Conservation (phyloP, 176 grass and related monocot species). For the Cocos nucifera region DNA sequence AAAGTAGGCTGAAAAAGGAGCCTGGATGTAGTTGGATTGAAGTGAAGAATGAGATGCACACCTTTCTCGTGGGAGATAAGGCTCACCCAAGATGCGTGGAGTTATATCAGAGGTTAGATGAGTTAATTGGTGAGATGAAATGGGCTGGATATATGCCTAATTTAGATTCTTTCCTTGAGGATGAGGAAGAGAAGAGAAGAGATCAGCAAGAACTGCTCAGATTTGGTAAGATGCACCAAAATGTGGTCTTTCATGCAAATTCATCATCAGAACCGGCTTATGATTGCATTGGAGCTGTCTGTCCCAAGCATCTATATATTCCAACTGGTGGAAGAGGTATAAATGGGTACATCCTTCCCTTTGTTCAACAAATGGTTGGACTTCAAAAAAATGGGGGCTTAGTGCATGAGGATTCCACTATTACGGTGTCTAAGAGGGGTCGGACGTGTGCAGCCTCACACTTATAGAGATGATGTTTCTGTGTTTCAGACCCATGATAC, state of each 20-base stretch:
- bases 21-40: constrained; percentile 92
- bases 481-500: no score
- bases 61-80: constrained; percentile 65
- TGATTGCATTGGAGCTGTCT: no score
- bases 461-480: no score
- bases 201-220: background rate
- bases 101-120: constrained; percentile 54
- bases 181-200: constrained; percentile 28
- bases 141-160: constrained; percentile 38
- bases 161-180: constrained; percentile 24
- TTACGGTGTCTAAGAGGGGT: no score
- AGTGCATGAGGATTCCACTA: no score
- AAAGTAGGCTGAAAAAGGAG: constrained; percentile 63
- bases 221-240: background rate
- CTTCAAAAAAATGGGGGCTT: no score
- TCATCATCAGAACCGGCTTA: no score
- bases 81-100: constrained; percentile 47
- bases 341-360: no score
- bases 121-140: constrained; percentile 72
- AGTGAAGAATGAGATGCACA: constrained; percentile 55
- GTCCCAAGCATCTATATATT: no score
- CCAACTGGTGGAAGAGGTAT: no score
- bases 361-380: no score
- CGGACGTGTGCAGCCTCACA: no score
- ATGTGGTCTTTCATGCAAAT: background rate